A percentile compares a stretch with the other conserved stretches of the same genome.
Conservation (phyloP, 2,329 filamentous ascomycete species). For the Talaromyces sp. region DNA sequence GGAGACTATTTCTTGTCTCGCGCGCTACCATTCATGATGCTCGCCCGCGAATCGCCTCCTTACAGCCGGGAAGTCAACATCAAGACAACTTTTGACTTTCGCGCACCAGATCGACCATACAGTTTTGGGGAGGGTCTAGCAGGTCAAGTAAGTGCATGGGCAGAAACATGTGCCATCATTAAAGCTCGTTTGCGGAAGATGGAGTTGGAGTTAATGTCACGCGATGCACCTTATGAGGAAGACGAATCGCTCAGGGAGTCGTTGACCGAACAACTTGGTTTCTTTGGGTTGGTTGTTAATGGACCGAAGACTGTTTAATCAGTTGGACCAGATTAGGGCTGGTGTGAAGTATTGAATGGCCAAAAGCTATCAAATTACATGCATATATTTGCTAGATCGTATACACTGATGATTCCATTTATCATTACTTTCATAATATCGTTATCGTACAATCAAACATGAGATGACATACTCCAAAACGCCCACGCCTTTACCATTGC, state of each 20-base stretch:
- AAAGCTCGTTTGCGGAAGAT: conserved; percentile 35
- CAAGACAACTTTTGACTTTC: conserved; percentile 29
- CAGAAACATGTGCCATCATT: conserved; percentile 38
- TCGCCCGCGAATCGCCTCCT: conserved; percentile 37
- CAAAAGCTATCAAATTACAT: background rate
- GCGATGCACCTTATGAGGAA: background rate
- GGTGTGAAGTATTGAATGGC: background rate
- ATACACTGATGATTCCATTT: background rate
- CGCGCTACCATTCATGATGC: conserved; percentile 37
- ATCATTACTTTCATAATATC: background rate
- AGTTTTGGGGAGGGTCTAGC: conserved; percentile 40
- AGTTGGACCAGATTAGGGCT: background rate
- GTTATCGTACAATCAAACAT: background rate
- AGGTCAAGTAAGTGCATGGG: conserved; percentile 42
- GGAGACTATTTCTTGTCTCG: conserved; percentile 39
- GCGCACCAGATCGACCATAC: conserved; percentile 42
- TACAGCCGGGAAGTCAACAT: conserved; percentile 26
- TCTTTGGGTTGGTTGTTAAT: conserved; percentile 31
- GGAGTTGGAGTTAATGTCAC: conserved; percentile 28
- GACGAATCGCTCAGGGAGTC: conserved; percentile 26
- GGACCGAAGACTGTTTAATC: conserved; percentile 19
- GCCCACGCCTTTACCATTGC: background rate
- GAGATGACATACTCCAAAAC: background rate
- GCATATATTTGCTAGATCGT: background rate
- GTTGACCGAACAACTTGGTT: conserved; percentile 26